Evolutionary conservation across 2,329 filamentous ascomycete species (phyloP).

Genomic region (Zopfia rhizophila): DNA sequence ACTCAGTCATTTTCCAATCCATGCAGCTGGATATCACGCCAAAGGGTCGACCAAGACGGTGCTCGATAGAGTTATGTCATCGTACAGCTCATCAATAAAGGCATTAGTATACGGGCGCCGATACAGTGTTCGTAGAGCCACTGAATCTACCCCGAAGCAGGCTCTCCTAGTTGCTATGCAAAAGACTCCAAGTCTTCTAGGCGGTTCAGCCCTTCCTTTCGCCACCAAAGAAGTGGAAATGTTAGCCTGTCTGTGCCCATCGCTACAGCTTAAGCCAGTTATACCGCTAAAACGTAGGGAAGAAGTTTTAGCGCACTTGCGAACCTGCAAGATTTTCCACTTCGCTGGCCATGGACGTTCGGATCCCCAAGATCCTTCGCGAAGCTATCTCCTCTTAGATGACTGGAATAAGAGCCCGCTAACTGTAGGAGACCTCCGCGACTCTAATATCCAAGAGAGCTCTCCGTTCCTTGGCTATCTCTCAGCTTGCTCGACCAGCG

Average conservation of each 20-base stretch:
- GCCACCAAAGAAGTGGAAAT: constrained; percentile 26
- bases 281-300: constrained; percentile 17
- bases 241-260: constrained; percentile 6
- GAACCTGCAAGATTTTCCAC: constrained; percentile 51
- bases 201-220: constrained; percentile 20
- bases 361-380: constrained; percentile 39
- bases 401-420: constrained; percentile 34
- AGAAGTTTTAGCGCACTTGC: constrained; percentile 36
- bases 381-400: constrained; percentile 41
- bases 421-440: constrained; percentile 30
- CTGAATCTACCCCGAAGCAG: constrained; percentile 8
- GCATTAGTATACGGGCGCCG: constrained; percentile 39
- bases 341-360: constrained; percentile 55
- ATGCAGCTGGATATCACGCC: constrained; percentile 45
- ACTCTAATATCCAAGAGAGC: constrained; percentile 3
- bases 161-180: constrained; percentile 46
- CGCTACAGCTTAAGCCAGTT: constrained; percentile 4
- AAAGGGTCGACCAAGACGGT: constrained; percentile 31
- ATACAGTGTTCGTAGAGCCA: constrained; percentile 1
- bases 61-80: constrained; percentile 52
- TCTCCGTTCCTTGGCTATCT: constrained; percentile 19
- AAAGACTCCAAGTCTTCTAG: constrained; percentile 35
- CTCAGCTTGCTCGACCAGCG: constrained; percentile 27
- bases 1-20: constrained; percentile 13
- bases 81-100: constrained; percentile 51